Evolutionary conservation across 1,284 basidiomycete species (phyloP), one percentile per base, ranked within the genome.

Genomic region (Cryptococcus maquisensis): DNA sequence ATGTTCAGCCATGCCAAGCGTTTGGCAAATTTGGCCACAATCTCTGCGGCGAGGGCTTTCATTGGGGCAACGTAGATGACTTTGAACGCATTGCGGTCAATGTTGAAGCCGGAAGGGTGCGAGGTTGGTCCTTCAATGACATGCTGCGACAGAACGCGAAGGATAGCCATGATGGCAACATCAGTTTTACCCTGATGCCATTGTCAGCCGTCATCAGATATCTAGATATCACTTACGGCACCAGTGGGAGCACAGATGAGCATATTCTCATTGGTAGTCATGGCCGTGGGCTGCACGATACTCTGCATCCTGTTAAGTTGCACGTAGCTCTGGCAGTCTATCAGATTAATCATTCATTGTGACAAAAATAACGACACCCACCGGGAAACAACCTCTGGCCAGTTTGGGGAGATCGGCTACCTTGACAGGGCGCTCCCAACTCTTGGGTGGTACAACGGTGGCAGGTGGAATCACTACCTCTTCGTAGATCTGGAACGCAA

Each of bases 41-140:
- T 93, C 71, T 99, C 96, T 2, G 93, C 85, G 0, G 95, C 96
- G 35, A 99, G 79, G 3, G 96, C 96, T 73, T 99, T 99, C 93
- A 98, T 98, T 0, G 96, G 96, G 9, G 96, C 96, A 36, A 99
- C 96, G 67, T 99, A 99, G 53, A 99, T 92, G 56, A 99, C 86
- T 75, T 99, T 98, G 81, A 98, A 98, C 4, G 83, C 78, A 58
- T 90, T 82, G 41, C 81, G 80, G 58, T 84, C 75, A 58, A 93
- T 87, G n/a, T 80, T 63, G 61, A 72, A 71, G 21, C 71, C 86
- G 49, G 65, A 68, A 41, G 69, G 62, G 60, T 52, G 82, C 70
- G 42, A 61, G 23, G 64, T 68, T 64, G 66, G 71, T 0, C 69
- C 64, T 5, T 77, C 72, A 50, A 84, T 80, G n/a, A 71, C 46